Base-by-base conservation (phyloP, 306 rosid genomes). In the Spatholobus suberectus region DNA sequence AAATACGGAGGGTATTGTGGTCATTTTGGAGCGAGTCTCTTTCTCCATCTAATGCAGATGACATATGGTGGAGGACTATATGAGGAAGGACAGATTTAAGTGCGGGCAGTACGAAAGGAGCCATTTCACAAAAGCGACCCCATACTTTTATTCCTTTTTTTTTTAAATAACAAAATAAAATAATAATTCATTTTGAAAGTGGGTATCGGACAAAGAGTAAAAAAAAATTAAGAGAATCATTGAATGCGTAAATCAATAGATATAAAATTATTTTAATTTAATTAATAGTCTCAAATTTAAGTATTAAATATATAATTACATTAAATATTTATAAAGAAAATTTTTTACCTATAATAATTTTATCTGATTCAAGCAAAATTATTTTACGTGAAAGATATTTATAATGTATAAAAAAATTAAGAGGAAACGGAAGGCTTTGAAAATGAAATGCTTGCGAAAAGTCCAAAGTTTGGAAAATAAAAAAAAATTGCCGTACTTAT, bases 11-110 rank as follows among this genome's bases (percentile, higher is more conserved):
- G 97, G 85, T 2, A 88, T 0, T 1, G 47, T 6, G 1, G 97
- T 84, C 38, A 79, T 44, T 73, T 1, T 0, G 0, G 0, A 3
- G 2, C 13, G 15, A 8, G 81, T 75, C 72, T 66, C n/a, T 62
- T 81, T 76, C 68, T 69, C 20, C 13, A 72, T 80, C 47, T 35
- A 37, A 52, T 65, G 37, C 61, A 67, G 86, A 80, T 70, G 74
- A 63, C 76, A 90, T 90, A 80, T 81, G 93, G 99, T 92, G 99
- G 91, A 95, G 99, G 92, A 86, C 1, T 89, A 93, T 92, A 34
- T 88, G 99, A 90, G 99, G 98, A 89, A 95, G 99, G 99, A 95
- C 96, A 91, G 89, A 89, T 86, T 77, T 88, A 90, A 89, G 94
- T 93, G 91, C 95, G 83, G 86, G 43, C 86, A 54, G 99, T 95